Base-by-base conservation (phyloP, 2,329 filamentous ascomycete species). In the Didymella exigua region DNA sequence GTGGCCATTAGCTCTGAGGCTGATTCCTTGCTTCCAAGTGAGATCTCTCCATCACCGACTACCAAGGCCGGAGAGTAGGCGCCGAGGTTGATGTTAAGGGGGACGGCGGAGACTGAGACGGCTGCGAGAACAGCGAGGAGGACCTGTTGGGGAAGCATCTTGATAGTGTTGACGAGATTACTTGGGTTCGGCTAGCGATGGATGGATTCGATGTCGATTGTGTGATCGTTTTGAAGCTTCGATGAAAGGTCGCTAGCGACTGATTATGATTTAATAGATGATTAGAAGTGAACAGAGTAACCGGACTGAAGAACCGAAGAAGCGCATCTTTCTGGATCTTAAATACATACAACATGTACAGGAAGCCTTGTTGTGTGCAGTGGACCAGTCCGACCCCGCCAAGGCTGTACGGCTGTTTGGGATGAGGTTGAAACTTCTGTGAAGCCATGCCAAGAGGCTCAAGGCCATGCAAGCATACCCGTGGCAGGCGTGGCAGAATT, bases 31-130 rank as follows among this genome's bases (percentile, higher is more conserved):
- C 72, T 76, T 55, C 75, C 77, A 48, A 82, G 78, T 44, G 78
- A 79, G 53, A 82, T 81, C 68, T 79, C 79, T 72, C 79, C 79
- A 75, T 82, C 79, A 79, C 79, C 79, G 72, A 82, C 79, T 72
- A 82, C 79, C 73, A 81, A 63, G 61, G 79, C 79, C 44, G 79
- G 79, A 37, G 79, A 82, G 66, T 81, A 82, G 27, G 79, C 79
- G 48, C 79, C 79, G 47, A 82, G 74, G 71, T 81, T 81, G 77
- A 82, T 81, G 75, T 81, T 82, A 45, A 82, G 77, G 24, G 79
- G 79, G 41, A 79, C 70, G 53, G 76, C 76, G 13, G 53, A 56
- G 36, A 55, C 52, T 46, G 70, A 64, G 62, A 75, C 68, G 55
- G 70, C 62, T 54, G 71, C 71, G 53, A 71, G 65, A 36, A 74